Base-by-base conservation (phyloP, 129 eudicot species). In the Lonicera japonica region DNA sequence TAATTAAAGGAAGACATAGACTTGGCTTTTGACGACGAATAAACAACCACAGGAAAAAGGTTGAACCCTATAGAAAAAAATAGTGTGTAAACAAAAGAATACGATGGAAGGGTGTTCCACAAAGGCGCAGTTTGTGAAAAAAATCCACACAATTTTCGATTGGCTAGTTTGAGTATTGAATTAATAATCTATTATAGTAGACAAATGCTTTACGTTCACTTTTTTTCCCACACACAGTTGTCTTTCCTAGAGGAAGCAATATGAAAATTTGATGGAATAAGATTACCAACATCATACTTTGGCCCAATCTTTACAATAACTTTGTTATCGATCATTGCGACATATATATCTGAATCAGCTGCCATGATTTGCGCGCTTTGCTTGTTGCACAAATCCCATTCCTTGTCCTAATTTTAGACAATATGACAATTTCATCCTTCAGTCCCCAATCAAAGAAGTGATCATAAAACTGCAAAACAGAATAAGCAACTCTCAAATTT, bases 401-500 rank as follows among this genome's bases (percentile, higher is more conserved):
- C 76, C 79, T 82, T 0, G 23, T 55, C 53, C 90, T 75, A 0
- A 74, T 71, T 13, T 60, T 63, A 0, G 67, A 60, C 73, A 83
- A 36, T n/a, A 66, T 80, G 3, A 72, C 53, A 22, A 89, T 80
- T 34, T 66, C 70, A 18, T 75, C 86, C 80, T 82, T 85, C 48
- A 79, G 38, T 8, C 88, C 95, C 86, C 88, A 89, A 64, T 85
- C 85, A 24, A 82, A 79, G 61, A 77, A 82, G 65, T 89, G 95
- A 56, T 89, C 88, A 19, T 89, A 82, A 25, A 89, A 89, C 96
- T 84, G 74, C 70, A 58, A 58, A 38, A 14, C 55, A 50, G n/a
- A 50, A 50, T 3, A 16, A 50, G 21, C 55, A 50, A 43, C 50
- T 4, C 16, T 43, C n/a, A n/a, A n/a, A n/a, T 10, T 43, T 43